Conservation (phyloP, 495 filamentous ascomycete genomes). For the Jackrogersella multiformis region DNA sequence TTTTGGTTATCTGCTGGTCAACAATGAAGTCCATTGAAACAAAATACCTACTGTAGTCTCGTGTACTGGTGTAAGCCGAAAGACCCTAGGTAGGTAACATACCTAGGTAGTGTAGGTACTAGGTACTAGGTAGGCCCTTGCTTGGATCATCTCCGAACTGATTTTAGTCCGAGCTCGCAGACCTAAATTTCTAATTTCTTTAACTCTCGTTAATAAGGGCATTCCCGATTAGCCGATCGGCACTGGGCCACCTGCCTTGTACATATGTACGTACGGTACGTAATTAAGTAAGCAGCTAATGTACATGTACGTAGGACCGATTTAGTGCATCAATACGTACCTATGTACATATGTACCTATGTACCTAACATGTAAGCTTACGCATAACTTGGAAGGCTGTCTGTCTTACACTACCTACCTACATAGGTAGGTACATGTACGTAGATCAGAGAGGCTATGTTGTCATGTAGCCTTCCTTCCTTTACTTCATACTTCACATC, state of each 20-base stretch:
- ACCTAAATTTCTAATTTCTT: neutral
- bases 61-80: constrained; percentile 5
- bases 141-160: neutral
- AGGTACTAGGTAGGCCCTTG: neutral
- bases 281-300: too few species aligned
- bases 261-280: neutral
- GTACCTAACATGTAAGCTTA: neutral
- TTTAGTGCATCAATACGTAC: too few species aligned
- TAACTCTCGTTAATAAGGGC: constrained; percentile 3
- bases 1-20: neutral
- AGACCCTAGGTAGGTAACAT: too few species aligned
- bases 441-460: constrained; percentile 4
- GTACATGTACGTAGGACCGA: too few species aligned
- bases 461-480: neutral
- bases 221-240: too few species aligned
- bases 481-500: neutral
- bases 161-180: constrained; percentile 22
- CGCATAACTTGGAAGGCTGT: too few species aligned
- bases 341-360: neutral
- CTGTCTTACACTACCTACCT: too few species aligned
- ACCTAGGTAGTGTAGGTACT: too few species aligned
- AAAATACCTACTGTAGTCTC: constrained; percentile 8
- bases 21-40: constrained; percentile 19
- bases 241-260: too few species aligned
- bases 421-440: too few species aligned